Percentiles rank a stretch among this genome's conserved stretches.
These are phyloP conservation scores for Testicularia cyperi DNA, from an alignment of 1,284 basidiomycete genomes.

Conservation along the genomic window DNA sequence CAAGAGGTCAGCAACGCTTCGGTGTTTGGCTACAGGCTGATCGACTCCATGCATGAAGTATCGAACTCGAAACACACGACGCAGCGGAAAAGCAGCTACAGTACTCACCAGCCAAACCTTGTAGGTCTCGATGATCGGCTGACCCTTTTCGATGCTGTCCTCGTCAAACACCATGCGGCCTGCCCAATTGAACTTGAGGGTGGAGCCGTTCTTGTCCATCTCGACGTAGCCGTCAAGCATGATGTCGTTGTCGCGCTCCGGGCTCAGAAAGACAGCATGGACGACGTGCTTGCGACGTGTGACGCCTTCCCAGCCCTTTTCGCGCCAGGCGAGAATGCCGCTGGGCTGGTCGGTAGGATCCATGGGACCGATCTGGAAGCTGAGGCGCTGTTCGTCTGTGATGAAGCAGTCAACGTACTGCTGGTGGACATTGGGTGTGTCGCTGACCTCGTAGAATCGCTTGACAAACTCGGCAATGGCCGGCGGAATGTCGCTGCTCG, in stretches of 20 bases:
- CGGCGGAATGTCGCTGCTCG: conserved; percentile 18
- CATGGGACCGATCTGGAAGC: conserved; percentile 47
- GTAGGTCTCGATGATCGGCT: conserved; percentile 32
- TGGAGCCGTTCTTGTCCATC: conserved; percentile 36
- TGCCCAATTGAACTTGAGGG: conserved; percentile 35
- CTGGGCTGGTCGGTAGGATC: conserved; percentile 16
- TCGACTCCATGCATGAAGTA: too few species aligned
- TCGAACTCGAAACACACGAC: too few species aligned
- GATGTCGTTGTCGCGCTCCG: conserved; percentile 32
- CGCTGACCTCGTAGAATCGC: conserved; percentile 30
- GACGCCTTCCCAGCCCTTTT: conserved; percentile 33
- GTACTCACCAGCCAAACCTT: conserved; percentile 42
- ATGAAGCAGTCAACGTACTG: conserved; percentile 28
- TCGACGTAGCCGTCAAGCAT: conserved; percentile 45
- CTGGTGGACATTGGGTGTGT: conserved; percentile 30
- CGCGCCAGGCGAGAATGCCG: conserved; percentile 29
- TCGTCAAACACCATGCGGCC: conserved; percentile 41
- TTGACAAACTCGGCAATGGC: conserved; percentile 26
- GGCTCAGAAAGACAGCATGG: conserved; percentile 32
- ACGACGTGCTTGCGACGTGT: conserved; percentile 35
- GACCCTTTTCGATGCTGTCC: conserved; percentile 18
- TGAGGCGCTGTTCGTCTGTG: conserved; percentile 14
- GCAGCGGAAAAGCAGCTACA: too few species aligned
- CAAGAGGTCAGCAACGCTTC: too few species aligned
- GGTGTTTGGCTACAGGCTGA: too few species aligned